Percentiles rank a stretch among this genome's conserved stretches.
Conservation (phyloP, 768 basidiomycete species). For the Lactarius vividus region DNA sequence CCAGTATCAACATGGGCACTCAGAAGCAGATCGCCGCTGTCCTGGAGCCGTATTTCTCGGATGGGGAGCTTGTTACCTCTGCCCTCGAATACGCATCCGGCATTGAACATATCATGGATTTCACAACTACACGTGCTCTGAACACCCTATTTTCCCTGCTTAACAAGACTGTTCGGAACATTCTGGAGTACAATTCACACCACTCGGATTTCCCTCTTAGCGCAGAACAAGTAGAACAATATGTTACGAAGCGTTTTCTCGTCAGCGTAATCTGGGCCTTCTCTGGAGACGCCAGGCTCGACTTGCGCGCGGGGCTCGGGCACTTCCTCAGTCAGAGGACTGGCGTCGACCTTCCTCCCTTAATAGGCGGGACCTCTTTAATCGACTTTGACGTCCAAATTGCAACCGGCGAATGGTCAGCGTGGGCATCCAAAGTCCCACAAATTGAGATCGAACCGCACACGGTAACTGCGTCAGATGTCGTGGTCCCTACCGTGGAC, state of each 20-base stretch:
- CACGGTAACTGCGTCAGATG: slow-evolving; percentile 90
- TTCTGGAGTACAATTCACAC: slow-evolving; percentile 92
- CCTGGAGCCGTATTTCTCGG: slow-evolving; percentile 78
- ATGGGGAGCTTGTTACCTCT: slow-evolving; percentile 75
- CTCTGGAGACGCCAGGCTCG: slow-evolving; percentile 92
- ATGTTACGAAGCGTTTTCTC: slow-evolving; percentile 84
- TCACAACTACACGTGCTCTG: slow-evolving; percentile 86
- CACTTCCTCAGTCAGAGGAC: slow-evolving; percentile 82
- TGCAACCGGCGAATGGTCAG: slow-evolving; percentile 77
- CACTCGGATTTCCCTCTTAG: slow-evolving; percentile 93
- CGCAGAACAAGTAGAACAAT: slow-evolving; percentile 82
- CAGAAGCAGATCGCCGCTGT: slow-evolving; percentile 75
- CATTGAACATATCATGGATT: slow-evolving; percentile 99
- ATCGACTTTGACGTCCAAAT: slow-evolving; percentile 96
- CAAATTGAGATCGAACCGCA: slow-evolving; percentile 97
- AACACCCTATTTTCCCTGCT: slow-evolving; percentile 95
- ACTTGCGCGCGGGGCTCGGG: slow-evolving; percentile 85
- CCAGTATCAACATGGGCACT: slow-evolving; percentile 58
- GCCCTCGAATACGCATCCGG: slow-evolving; percentile 77
- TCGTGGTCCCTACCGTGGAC: slow-evolving; percentile 97
- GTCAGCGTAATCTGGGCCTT: slow-evolving; percentile 98
- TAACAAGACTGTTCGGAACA: slow-evolving; percentile 92
- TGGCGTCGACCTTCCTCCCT: slow-evolving; percentile 83
- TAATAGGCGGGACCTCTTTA: slow-evolving; percentile 74
- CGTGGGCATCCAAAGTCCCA: slow-evolving; percentile 92